Conservation (phyloP, 1,139 yeast genomes). For the Debaryomycetaceae sp. region DNA sequence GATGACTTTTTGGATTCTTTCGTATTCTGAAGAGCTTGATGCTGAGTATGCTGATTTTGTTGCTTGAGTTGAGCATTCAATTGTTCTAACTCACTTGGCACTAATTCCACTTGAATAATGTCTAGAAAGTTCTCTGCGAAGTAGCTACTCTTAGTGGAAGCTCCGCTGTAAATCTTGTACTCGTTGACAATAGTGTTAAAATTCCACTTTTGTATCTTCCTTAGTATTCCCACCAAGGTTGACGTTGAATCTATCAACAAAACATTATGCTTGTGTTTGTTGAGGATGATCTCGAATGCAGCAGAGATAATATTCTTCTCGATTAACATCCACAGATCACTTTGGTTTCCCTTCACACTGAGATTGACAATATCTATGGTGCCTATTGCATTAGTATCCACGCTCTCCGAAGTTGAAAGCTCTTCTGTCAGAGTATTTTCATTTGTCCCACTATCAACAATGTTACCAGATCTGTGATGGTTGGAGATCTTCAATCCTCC, state of each 20-base stretch:
- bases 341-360: constrained; percentile 20
- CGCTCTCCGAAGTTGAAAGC: constrained; percentile 9
- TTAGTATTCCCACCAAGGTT: constrained; percentile 71
- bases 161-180: constrained; percentile 66
- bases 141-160: constrained; percentile 68
- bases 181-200: constrained; percentile 81
- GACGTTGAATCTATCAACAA: constrained; percentile 78
- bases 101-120: constrained; percentile 54
- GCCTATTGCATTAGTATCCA: constrained; percentile 3
- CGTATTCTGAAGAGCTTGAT: constrained; percentile 5
- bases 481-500: constrained; percentile 44
- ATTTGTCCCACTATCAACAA: constrained; percentile 10
- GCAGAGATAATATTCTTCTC: constrained; percentile 54
- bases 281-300: constrained; percentile 59
- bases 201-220: constrained; percentile 87
- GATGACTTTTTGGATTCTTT: constrained; percentile 6
- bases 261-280: constrained; percentile 63
- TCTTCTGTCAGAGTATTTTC: constrained; percentile 18
- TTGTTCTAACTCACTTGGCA: constrained; percentile 39
- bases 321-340: constrained; percentile 70
- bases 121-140: constrained; percentile 82
- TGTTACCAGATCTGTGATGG: constrained; percentile 35
- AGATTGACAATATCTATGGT: constrained; percentile 15
- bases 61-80: constrained; percentile 14
- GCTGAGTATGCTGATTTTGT: constrained; percentile 6